Percentiles rank a stretch among this genome's conserved stretches.
Evolutionary conservation across 1,284 basidiomycete species (phyloP).

Genomic region (Phenoliferia sp.): DNA sequence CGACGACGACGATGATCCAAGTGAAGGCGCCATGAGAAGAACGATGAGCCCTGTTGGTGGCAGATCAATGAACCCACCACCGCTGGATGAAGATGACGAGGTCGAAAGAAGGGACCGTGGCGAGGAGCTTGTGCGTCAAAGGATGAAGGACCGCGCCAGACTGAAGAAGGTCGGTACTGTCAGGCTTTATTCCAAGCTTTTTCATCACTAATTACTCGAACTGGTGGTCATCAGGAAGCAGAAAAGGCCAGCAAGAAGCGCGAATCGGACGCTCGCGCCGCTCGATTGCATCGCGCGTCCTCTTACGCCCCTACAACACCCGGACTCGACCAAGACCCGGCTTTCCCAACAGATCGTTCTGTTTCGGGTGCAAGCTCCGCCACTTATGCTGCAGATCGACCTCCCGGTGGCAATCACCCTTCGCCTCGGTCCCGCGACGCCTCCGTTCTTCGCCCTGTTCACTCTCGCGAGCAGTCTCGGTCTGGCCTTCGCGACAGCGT

Average conservation of each 20-base stretch:
- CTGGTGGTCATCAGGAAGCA: conserved; percentile 12
- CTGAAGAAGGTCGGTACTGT: conserved; percentile 38
- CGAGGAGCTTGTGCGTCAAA: conserved; percentile 51
- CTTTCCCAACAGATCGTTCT: neutral
- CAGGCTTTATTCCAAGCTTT: too few species aligned
- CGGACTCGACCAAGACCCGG: neutral
- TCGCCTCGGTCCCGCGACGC: neutral
- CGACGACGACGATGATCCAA: neutral
- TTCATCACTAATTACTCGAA: too few species aligned
- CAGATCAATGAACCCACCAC: conserved; percentile 5
- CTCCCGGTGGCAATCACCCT: neutral
- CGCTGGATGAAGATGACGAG: conserved; percentile 47
- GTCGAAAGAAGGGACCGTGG: conserved; percentile 49
- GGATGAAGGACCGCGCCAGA: conserved; percentile 47
- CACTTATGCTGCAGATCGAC: too few species aligned
- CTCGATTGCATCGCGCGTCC: conserved; percentile 10
- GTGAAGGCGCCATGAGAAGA: neutral
- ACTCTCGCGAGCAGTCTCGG: too few species aligned
- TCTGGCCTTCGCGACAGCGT: neutral
- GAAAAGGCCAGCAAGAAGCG: conserved; percentile 13
- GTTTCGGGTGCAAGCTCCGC: too few species aligned
- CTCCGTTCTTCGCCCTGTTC: too few species aligned
- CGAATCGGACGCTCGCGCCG: conserved; percentile 3
- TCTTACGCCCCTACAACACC: neutral
- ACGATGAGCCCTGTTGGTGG: neutral